phyloP scores from a whole-genome alignment of 129 eudicot species.

The Flaveria trinervia region DNA sequence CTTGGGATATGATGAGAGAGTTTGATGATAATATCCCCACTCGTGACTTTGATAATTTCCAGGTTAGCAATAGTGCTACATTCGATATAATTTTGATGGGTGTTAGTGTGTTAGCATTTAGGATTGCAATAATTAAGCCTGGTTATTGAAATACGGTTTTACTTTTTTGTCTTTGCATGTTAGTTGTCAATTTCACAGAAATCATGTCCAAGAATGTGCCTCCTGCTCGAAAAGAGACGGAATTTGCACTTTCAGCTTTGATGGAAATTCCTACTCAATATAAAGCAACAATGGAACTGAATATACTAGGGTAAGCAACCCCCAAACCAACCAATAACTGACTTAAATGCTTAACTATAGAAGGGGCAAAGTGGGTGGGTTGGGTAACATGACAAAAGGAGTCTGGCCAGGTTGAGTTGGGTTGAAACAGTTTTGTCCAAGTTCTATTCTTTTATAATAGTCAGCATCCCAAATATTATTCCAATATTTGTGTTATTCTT shows the following conservation, averaged over 20 bases:
- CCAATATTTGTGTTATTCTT: too few relatives aligned
- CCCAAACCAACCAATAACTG: background rate
- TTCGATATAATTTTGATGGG: background rate
- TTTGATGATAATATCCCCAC: slow-evolving; percentile 92
- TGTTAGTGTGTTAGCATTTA: background rate
- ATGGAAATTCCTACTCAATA: slow-evolving; percentile 96
- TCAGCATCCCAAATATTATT: background rate
- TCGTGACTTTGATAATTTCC: slow-evolving; percentile 90
- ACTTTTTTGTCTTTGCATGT: slow-evolving; percentile 14
- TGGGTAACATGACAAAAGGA: slow-evolving; percentile 5
- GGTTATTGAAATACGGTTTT: background rate
- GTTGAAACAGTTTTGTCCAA: background rate
- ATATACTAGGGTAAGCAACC: slow-evolving; percentile 60
- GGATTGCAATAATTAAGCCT: background rate
- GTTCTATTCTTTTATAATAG: background rate
- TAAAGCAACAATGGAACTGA: slow-evolving; percentile 85
- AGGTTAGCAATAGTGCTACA: slow-evolving; percentile 41
- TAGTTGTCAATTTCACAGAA: slow-evolving; percentile 93
- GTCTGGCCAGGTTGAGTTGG: background rate
- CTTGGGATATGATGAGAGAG: slow-evolving; percentile 97
- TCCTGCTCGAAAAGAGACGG: slow-evolving; percentile 75
- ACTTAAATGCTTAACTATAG: background rate
- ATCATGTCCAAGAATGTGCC: slow-evolving; percentile 73
- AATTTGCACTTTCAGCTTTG: slow-evolving; percentile 82
- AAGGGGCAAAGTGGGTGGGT: background rate